Evolutionary conservation across 441 rosid species (phyloP), one percentile per base, ranked within the genome.

Genomic region (Croton laevigatus): DNA sequence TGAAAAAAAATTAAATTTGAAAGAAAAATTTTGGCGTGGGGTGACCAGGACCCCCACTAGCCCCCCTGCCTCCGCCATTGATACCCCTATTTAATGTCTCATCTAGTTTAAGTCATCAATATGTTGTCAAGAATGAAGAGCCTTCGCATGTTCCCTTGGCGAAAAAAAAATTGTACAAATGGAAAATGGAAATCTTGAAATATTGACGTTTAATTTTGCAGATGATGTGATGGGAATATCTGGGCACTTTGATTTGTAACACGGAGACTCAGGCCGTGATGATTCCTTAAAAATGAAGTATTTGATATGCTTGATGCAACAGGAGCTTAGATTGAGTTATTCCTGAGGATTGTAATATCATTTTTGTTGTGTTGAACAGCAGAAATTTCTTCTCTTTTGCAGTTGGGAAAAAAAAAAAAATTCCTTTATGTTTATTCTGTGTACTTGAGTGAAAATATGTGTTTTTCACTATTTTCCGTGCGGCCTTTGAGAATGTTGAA

Each of bases 161-260:
- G n/a, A 27, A 27, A 27, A 1, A 27, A 27, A 27, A 27, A 27
- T 1, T 27, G 32, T 27, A 27, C n/a, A n/a, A n/a, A n/a, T n/a
- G 14, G 11, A 36, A 59, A n/a, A n/a, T 38, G 23, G 45, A 44
- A 62, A 23, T 7, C 76, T 79, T 36, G 7, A 32, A 74, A 59
- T 19, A n/a, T 59, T 27, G 57, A 36, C 52, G 55, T 71, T 19
- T n/a, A 38, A 12, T 42, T 74, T 51, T 80, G 83, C 86, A 89
- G 97, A 91, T 91, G 94, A 87, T 88, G 88, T 83, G 87, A 34
- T 76, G 78, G 82, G 12, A 72, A 27, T 27, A 27, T 27, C 32
- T 27, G 32, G 32, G 32, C 2, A 27, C 32, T 27, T 27, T 27
- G 32, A 27, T 27, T 2, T 27, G 32, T 57, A 62, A 57, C 22